A percentile compares a stretch with the other conserved stretches of the same genome.
These are phyloP conservation scores for Epicoccum sorghinum DNA, from an alignment of 2,329 filamentous ascomycete genomes.

Conservation along the genomic window DNA sequence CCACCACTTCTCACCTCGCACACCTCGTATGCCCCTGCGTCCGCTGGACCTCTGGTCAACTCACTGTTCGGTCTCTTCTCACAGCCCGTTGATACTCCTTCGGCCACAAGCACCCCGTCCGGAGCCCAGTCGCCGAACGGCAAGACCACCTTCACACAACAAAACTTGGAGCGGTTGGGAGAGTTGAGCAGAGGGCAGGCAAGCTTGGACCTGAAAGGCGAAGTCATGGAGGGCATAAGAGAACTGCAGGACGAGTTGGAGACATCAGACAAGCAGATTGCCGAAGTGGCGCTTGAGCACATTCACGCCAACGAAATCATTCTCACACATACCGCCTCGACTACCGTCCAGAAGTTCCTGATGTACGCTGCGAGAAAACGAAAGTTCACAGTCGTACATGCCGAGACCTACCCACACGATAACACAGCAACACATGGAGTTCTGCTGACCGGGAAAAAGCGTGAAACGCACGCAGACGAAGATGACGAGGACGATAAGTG, in stretches of 20 bases:
- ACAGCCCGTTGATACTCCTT: conserved; percentile 61
- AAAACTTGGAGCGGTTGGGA: conserved; percentile 47
- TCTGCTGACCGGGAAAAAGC: conserved; percentile 61
- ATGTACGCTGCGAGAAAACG: conserved; percentile 85
- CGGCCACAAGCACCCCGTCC: conserved; percentile 58
- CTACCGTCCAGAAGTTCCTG: conserved; percentile 87
- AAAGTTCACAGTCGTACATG: conserved; percentile 89
- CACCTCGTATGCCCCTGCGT: conserved; percentile 63
- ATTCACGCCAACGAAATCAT: conserved; percentile 94
- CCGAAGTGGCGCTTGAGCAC: conserved; percentile 84
- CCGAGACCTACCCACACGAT: conserved; percentile 74
- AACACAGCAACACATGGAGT: conserved; percentile 67
- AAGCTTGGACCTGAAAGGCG: conserved; percentile 77
- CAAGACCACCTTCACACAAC: conserved; percentile 44
- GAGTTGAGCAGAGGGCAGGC: conserved; percentile 48
- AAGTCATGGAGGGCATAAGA: conserved; percentile 91
- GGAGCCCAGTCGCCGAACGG: conserved; percentile 57
- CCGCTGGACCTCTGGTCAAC: conserved; percentile 61
- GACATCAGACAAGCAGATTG: conserved; percentile 91
- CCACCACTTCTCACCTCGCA: conserved; percentile 68
- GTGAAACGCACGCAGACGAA: conserved; percentile 54
- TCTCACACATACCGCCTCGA: conserved; percentile 83
- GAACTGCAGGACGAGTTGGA: conserved; percentile 96
- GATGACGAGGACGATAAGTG: conserved; percentile 63
- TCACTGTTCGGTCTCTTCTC: conserved; percentile 91